Evolutionary conservation across 805 yeast species (phyloP).

Genomic region (Candida bentonensis): DNA sequence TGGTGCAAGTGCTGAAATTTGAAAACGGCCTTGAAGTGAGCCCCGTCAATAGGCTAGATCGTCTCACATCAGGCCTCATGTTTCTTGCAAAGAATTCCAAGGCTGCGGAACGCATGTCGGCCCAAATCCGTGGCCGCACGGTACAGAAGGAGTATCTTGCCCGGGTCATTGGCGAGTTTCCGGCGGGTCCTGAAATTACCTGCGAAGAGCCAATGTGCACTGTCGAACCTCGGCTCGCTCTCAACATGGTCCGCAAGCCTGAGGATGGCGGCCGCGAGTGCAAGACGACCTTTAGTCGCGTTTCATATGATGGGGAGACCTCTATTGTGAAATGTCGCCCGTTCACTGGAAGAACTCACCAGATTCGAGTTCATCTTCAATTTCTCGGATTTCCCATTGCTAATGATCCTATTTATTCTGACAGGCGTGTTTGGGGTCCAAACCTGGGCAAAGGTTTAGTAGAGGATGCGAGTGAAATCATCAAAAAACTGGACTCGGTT

Average conservation of each 20-base stretch:
- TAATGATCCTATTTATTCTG: conserved; percentile 85
- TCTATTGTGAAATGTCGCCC: conserved; percentile 78
- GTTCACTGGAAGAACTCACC: conserved; percentile 88
- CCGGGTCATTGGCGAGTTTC: conserved; percentile 76
- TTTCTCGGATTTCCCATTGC: conserved; percentile 81
- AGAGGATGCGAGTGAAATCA: conserved; percentile 35
- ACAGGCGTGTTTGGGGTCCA: conserved; percentile 67
- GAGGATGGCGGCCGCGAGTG: conserved; percentile 49
- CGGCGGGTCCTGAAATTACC: conserved; percentile 32
- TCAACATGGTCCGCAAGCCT: conserved; percentile 35
- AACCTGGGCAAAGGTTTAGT: conserved; percentile 48
- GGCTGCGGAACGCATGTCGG: conserved; percentile 64
- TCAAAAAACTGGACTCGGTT: conserved; percentile 37
- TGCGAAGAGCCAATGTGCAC: conserved; percentile 62
- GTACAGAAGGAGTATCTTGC: conserved; percentile 80
- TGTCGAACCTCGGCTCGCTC: conserved; percentile 56
- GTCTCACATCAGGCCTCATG: conserved; percentile 88
- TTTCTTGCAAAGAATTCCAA: conserved; percentile 70
- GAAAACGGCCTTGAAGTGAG: conserved; percentile 58
- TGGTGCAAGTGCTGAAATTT: conserved; percentile 62
- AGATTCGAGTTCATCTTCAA: conserved; percentile 85
- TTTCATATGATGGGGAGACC: conserved; percentile 53
- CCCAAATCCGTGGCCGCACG: conserved; percentile 52
- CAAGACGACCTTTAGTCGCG: conserved; percentile 49
- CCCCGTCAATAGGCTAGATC: conserved; percentile 79